Base-by-base conservation (phyloP, 352 stramenopile species). In the Pythium pyrilobum region DNA sequence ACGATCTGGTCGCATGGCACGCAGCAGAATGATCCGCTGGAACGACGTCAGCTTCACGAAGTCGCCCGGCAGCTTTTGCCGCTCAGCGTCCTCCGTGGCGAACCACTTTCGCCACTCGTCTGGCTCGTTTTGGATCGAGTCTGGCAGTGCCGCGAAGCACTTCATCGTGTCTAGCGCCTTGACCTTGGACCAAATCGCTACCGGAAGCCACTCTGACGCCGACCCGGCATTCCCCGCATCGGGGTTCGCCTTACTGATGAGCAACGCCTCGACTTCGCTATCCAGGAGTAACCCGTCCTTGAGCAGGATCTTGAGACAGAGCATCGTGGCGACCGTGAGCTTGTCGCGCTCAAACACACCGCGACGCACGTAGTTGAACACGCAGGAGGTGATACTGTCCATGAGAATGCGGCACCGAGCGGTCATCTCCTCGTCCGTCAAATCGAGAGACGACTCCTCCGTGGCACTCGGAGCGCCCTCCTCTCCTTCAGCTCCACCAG, bases 91-190 rank as follows among this genome's bases (percentile, higher is more conserved):
- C 67, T 98, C 92, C 0, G 91, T 77, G 31, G 97, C 92, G 70
- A 98, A 99, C 93, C 93, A 99, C 62, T 90, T 87, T 25, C 81
- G 64, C 96, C 96, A 99, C 31, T 98, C 95, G 56, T 99, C 96
- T 2, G 90, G 94, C 44, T 98, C 95, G 43, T 92, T 96, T 62
- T 99, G 96, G 64, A 99, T 97, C 20, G 79, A 86, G 69, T 98
- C 96, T 7, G 93, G 93, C 9, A 99, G 64, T 33, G 87, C 89
- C 41, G 90, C 67, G 56, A 98, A 98, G 21, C 77, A 85, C 51
- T 97, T 97, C 39, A 97, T 74, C 18, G 66, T 74, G 48, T 98
- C 93, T 0, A 98, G 63, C 11, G 92, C 93, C 61, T 98, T 98
- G 44, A 98, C 63, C 52, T 96, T 96, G 7, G 82, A 72, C 92